These are phyloP conservation scores for Salvia sclarea DNA, from an alignment of 305 asterid species.

Conservation along the genomic window DNA sequence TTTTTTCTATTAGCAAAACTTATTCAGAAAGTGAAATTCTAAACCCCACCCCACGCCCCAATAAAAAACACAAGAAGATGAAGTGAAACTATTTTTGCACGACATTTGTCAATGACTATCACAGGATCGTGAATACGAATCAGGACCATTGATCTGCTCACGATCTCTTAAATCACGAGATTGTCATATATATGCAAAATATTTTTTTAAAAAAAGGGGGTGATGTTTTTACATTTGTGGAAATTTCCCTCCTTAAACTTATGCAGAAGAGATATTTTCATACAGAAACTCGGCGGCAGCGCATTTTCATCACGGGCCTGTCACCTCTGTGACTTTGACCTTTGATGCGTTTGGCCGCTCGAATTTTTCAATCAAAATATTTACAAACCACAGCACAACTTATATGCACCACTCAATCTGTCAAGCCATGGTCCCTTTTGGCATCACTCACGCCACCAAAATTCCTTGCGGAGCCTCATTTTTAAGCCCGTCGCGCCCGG, in stretches of 20 bases:
- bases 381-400: constrained; percentile 60
- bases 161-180: background rate
- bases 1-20: too few species aligned
- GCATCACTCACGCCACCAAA: constrained; percentile 50
- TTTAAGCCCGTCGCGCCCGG: background rate
- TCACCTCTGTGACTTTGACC: constrained; percentile 96
- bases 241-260: constrained; percentile 43
- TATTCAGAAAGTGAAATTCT: too few species aligned
- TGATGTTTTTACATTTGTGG: constrained; percentile 47
- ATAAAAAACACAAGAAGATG: too few species aligned
- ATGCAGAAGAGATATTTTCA: constrained; percentile 18
- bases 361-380: constrained; percentile 45
- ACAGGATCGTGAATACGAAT: background rate
- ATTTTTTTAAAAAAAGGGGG: constrained; percentile 30
- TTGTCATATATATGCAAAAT: background rate
- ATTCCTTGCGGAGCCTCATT: constrained; percentile 36
- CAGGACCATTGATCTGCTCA: too few species aligned
- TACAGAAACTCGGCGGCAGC: constrained; percentile 23
- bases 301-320: constrained; percentile 54
- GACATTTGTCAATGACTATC: background rate
- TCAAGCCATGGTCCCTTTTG: constrained; percentile 50
- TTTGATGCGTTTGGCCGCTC: constrained; percentile 50
- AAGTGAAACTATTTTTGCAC: too few species aligned
- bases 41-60: too few species aligned
- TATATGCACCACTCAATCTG: constrained; percentile 53